Conservation (phyloP, 2,329 filamentous ascomycete species). For the Thelonectria discophora region DNA sequence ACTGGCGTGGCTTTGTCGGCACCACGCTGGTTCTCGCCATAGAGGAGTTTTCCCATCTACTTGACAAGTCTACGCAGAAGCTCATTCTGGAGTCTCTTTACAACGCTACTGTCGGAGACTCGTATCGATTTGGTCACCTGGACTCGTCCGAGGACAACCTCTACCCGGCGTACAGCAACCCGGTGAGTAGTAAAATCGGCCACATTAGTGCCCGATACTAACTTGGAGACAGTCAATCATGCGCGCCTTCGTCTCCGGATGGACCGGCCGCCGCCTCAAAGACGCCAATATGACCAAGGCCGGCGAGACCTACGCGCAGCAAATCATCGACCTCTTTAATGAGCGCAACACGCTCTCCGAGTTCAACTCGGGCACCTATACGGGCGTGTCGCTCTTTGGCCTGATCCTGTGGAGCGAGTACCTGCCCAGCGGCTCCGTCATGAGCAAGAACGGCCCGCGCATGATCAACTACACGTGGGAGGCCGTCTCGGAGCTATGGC, state of each 20-base stretch:
- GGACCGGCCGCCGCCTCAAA: conserved; percentile 62
- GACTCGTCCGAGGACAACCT: conserved; percentile 64
- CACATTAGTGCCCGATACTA: background rate
- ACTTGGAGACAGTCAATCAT: conserved; percentile 55
- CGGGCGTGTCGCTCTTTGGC: conserved; percentile 67
- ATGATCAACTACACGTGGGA: conserved; percentile 65
- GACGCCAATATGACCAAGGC: conserved; percentile 67
- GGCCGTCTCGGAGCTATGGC: conserved; percentile 61
- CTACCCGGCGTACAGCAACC: conserved; percentile 70
- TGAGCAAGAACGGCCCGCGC: conserved; percentile 59
- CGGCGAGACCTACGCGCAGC: conserved; percentile 64
- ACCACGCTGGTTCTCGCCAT: conserved; percentile 66
- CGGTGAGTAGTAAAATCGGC: conserved; percentile 45
- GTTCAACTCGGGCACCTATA: conserved; percentile 71
- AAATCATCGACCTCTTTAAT: conserved; percentile 66
- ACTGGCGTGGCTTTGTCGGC: conserved; percentile 71
- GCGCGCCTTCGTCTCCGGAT: conserved; percentile 68
- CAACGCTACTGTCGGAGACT: conserved; percentile 66
- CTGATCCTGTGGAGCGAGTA: conserved; percentile 69
- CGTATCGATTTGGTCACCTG: conserved; percentile 68
- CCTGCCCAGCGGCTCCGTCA: conserved; percentile 60
- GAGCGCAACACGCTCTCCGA: conserved; percentile 66
- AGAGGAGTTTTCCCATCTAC: conserved; percentile 64
- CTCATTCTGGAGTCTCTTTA: conserved; percentile 63
- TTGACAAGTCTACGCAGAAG: conserved; percentile 47